Evolutionary conservation across 768 basidiomycete species (phyloP), one percentile per base, ranked within the genome.

Genomic region (Fomitopsis pulvina): DNA sequence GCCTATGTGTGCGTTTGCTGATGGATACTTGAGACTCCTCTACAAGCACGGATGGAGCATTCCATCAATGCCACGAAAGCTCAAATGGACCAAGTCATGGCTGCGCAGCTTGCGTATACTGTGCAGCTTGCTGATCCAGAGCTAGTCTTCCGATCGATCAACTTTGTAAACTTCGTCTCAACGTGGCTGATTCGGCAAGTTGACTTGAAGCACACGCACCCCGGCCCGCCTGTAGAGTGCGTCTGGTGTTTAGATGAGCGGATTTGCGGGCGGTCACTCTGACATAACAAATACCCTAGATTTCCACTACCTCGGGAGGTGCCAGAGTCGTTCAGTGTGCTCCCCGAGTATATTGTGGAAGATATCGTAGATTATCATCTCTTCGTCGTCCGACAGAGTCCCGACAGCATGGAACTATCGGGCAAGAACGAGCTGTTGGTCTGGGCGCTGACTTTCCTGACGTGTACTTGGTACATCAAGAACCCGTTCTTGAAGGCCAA

Each of bases 401-500:
- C 92, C 0, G 81, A 92, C 40, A 89, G 85, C 45, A 79, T 97
- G 45, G 87, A 92, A 51, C 68, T 89, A 43, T 75, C 85, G 0
- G 92, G 93, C 40, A 94, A 91, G 70, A 79, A 81, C 10, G 92
- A 93, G 56, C 70, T 98, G 12, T 71, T 98, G 57, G 79, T 83
- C 0, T 98, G 97, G 68, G 78, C 83, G 18, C 70, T 99, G 57
- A 92, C 91, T 2, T 97, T 97, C 76, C 70, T 99, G 52, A 81
- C 85, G 5, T 92, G 91, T 30, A 95, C 94, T 0, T 92, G 91
- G 80, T 98, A 93, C 65, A 94, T 99, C 75, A 96, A 96, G 73
- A 99, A 98, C 58, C 96, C 96, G 0, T 97, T 95, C 74, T 65
- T 99, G 59, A 97, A 97, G 68, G 82, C 92, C 18, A 95, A 97